Percentiles rank a stretch among this genome's conserved stretches.
Evolutionary conservation across 495 filamentous ascomycete genomes (phyloP).

Genomic region (Neurospora sp.): DNA sequence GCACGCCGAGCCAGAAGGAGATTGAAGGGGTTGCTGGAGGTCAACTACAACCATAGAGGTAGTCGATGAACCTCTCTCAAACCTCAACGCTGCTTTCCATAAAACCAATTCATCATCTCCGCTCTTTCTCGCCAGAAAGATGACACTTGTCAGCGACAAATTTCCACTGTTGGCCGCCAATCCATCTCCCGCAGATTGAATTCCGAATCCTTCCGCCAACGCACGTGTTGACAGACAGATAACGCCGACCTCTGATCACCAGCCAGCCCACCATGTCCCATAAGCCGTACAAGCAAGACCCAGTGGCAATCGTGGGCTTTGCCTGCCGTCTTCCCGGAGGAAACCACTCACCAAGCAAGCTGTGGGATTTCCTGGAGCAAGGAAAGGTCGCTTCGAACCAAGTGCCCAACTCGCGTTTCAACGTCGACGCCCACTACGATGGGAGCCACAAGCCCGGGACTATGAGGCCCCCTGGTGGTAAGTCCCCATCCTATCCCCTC

Average conservation of each 20-base stretch:
- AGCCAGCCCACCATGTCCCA: not conserved
- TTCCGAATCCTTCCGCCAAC: too few relatives aligned
- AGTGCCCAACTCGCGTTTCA: constrained; percentile 9
- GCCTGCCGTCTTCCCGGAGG: constrained; percentile 16
- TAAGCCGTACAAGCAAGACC: not conserved
- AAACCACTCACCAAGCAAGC: constrained; percentile 1
- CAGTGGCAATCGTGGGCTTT: constrained; percentile 17
- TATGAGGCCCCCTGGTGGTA: constrained; percentile 7
- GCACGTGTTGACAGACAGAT: too few relatives aligned
- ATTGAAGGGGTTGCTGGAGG: too few relatives aligned
- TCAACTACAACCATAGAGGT: too few relatives aligned
- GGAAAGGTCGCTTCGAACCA: constrained; percentile 3
- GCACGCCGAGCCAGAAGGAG: too few relatives aligned
- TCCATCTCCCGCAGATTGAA: too few relatives aligned
- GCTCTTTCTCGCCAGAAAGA: too few relatives aligned
- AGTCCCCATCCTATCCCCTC: not conserved
- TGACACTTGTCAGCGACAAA: too few relatives aligned
- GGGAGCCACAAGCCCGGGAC: constrained; percentile 7
- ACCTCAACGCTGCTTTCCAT: too few relatives aligned
- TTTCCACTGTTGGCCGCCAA: too few relatives aligned
- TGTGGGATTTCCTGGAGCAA: constrained; percentile 10
- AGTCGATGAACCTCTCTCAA: too few relatives aligned
- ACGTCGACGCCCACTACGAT: constrained; percentile 7
- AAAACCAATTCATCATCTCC: too few relatives aligned
- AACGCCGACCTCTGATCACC: not conserved